Percentiles rank a stretch among this genome's conserved stretches.
phyloP scores from a whole-genome alignment of 768 basidiomycete genomes.

The Auricularia auricula-judae region DNA sequence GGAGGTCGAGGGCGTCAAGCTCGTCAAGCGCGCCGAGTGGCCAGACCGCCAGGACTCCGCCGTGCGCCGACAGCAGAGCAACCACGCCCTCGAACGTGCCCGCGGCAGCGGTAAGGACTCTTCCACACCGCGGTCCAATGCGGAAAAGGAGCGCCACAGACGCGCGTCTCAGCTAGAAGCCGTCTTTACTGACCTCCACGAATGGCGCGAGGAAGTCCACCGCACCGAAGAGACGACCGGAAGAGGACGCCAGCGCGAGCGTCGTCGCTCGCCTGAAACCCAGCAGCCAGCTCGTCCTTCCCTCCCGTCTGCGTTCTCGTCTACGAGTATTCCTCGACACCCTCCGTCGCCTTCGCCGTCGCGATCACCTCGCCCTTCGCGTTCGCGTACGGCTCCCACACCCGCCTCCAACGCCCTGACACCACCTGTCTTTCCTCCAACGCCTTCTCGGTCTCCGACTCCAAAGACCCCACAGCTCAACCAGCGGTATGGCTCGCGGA shows the following conservation, averaged over 20 bases:
- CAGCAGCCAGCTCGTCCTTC: background rate
- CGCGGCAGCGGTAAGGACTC: conserved; percentile 36
- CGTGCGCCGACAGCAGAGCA: conserved; percentile 56
- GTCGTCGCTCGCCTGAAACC: background rate
- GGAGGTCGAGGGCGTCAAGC: conserved; percentile 45
- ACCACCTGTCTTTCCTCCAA: conserved; percentile 27
- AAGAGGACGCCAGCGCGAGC: background rate
- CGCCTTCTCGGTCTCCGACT: conserved; percentile 17
- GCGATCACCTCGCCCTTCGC: conserved; percentile 27
- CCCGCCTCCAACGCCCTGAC: conserved; percentile 21
- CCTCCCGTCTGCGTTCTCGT: background rate
- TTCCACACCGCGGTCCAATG: background rate
- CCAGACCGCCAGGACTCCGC: conserved; percentile 68
- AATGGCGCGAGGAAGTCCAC: conserved; percentile 6
- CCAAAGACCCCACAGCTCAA: conserved; percentile 11
- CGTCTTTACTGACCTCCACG: conserved; percentile 5
- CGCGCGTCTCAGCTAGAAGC: background rate
- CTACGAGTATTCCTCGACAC: conserved; percentile 21
- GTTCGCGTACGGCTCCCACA: conserved; percentile 15
- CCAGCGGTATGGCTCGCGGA: conserved; percentile 10
- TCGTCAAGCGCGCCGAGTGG: conserved; percentile 75
- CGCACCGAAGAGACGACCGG: background rate
- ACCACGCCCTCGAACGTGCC: conserved; percentile 44
- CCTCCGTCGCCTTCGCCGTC: conserved; percentile 44
- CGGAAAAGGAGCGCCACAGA: conserved; percentile 1